Conservation (phyloP, 2,329 filamentous ascomycete genomes). For the Verticillium tricorpus region DNA sequence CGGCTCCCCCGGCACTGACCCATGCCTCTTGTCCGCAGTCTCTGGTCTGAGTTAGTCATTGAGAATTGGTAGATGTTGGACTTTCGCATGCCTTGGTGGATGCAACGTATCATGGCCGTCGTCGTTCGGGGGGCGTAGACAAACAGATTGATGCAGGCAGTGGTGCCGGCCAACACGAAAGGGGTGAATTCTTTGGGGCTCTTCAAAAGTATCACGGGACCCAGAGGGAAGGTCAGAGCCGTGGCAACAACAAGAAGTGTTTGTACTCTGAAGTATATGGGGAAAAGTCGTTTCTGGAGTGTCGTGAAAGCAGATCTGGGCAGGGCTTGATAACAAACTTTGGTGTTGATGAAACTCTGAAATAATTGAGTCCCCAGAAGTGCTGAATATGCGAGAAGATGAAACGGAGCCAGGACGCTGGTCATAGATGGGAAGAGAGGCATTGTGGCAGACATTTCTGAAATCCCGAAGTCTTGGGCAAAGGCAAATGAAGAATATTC, state of each 20-base stretch:
- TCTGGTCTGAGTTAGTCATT: constrained; percentile 3
- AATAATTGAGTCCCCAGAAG: constrained; percentile 35
- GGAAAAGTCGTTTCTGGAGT: constrained; percentile 35
- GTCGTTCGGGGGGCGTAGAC: constrained; percentile 32
- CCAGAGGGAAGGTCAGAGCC: constrained; percentile 24
- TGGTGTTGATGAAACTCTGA: constrained; percentile 33
- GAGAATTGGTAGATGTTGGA: too few species aligned
- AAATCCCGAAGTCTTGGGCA: too few species aligned
- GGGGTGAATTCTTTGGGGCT: constrained; percentile 27
- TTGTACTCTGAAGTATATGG: constrained; percentile 34
- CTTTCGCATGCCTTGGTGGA: constrained; percentile 21
- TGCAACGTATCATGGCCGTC: constrained; percentile 23
- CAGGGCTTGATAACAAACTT: constrained; percentile 26
- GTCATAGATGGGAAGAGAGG: background rate
- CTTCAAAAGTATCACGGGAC: constrained; percentile 22
- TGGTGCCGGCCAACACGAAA: constrained; percentile 23
- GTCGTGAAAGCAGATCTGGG: constrained; percentile 29
- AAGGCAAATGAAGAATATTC: too few species aligned
- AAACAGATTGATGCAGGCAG: constrained; percentile 26
- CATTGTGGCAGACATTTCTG: background rate
- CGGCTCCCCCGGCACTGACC: constrained; percentile 1
- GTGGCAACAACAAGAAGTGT: constrained; percentile 27
- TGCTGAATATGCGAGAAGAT: constrained; percentile 33
- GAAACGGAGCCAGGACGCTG: constrained; percentile 24
- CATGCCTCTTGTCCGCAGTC: constrained; percentile 13